Evolutionary conservation across 345 rosid genomes (phyloP), one percentile per base, ranked within the genome.

Genomic region (Bruguiera parviflora): DNA sequence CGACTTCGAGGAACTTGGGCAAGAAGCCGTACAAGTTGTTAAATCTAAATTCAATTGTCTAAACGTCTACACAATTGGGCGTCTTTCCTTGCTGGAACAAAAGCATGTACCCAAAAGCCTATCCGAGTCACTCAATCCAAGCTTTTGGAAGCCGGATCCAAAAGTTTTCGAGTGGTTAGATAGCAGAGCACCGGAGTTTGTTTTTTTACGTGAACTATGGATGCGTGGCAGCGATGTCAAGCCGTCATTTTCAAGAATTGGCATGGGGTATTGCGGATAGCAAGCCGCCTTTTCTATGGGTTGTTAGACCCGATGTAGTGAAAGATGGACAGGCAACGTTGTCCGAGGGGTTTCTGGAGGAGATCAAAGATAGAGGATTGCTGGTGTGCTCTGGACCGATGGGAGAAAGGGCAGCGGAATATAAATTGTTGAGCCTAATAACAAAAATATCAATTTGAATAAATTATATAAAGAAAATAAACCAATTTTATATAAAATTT

Each of bases 171-270:
- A 27, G 20, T 76, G 69, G 76, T 69, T 76, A 19, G 72, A 66
- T 24, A 27, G 8, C 11, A 46, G 51, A 37, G 53, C 47, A 27
- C 75, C 72, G 21, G 46, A 46, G 46, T 60, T 75, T 0, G 71
- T 75, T 11, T 51, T n/a, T 75, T 6, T 75, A 65, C 22, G 71
- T 75, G 20, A 75, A 75, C 66, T 70, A 49, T n/a, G 79, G 79
- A 2, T 59, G 79, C 59, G 25, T 61, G 20, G 28, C 71, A 0
- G 15, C 19, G 11, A 24, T 69, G 58, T 33, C 64, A 2, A 31
- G 27, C 3, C 13, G 65, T 29, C 63, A 70, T 18, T 39, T 71
- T 18, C 47, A 52, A 9, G 75, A 76, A 67, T 53, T 76, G 39
- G 79, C 69, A 0, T 19, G 62, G 65, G 76, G 76, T 2, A 75